Base-by-base conservation (phyloP, 306 rosid genomes). In the Inga laurina region DNA sequence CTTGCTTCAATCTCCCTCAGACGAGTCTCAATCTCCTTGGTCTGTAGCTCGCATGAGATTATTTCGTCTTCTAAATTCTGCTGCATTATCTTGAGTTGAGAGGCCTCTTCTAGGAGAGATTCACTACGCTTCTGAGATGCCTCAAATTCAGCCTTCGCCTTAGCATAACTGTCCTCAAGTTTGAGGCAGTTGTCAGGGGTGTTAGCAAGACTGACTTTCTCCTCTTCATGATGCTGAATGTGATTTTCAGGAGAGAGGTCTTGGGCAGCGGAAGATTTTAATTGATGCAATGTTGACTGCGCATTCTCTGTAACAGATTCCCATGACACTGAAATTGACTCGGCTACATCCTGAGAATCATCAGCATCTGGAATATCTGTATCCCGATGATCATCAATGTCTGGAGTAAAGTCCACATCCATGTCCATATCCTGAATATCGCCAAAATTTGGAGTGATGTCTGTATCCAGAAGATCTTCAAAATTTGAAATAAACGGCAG, bases 21-120 rank as follows among this genome's bases (percentile, higher is more conserved):
- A 9, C 1, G 7, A 73, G 48, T 79, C 65, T 88, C 82, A 1
- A 80, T 44, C 61, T 72, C 45, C 54, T 12, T 5, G 0, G 27
- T 80, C 79, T 79, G 79, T 59, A 4, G 21, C 65, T 84, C 79
- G 24, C 78, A 82, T 46, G 49, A 64, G 44, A 74, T 57, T 15
- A 87, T 14, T 35, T 84, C 79, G 0, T 32, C 66, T 3, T 62
- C 39, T 12, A 82, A 56, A 32, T 54, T 56, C 73, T 11, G 24
- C 27, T 82, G 75, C 86, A 4, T 57, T 12, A 84, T 68, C 79
- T 85, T 64, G 5, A 85, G 81, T 22, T 16, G 24, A 49, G 74
- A 68, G 56, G 76, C 57, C 65, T 88, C 82, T 57, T 80, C 85
- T 4, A 10, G 51, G 66, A 88, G 85, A 12, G 24, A 41, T 66